phyloP scores from a whole-genome alignment of 371 early-diverging fungal genomes.

The Gilbertella persicaria region DNA sequence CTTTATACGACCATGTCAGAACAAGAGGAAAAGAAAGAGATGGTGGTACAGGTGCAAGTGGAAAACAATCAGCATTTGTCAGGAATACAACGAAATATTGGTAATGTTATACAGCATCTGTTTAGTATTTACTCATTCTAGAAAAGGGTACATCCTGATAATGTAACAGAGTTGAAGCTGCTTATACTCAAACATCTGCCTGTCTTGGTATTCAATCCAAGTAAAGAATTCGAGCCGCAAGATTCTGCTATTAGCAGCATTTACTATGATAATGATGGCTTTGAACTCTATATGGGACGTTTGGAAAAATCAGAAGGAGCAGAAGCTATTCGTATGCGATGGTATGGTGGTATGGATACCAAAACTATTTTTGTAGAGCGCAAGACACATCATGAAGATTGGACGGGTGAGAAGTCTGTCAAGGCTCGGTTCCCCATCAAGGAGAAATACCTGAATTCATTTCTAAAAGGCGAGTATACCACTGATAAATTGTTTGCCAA shows the following conservation, averaged over 20 bases:
- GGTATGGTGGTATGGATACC: slow-evolving; percentile 91
- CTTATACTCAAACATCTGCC: slow-evolving; percentile 95
- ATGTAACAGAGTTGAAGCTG: slow-evolving; percentile 94
- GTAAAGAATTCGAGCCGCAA: slow-evolving; percentile 67
- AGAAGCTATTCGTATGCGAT: slow-evolving; percentile 92
- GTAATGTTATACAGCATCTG: slow-evolving; percentile 16
- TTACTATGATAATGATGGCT: slow-evolving; percentile 95
- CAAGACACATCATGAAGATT: slow-evolving; percentile 97
- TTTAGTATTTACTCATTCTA: neutral
- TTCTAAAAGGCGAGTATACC: slow-evolving; percentile 81
- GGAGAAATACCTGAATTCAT: slow-evolving; percentile 91
- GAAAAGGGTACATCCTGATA: slow-evolving; percentile 93
- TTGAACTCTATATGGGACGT: slow-evolving; percentile 93
- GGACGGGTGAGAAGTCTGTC: slow-evolving; percentile 96
- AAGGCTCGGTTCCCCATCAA: slow-evolving; percentile 96
- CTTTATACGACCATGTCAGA: slow-evolving; percentile 88
- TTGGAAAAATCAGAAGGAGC: slow-evolving; percentile 96
- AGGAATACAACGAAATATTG: slow-evolving; percentile 97
- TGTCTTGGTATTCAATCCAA: slow-evolving; percentile 92
- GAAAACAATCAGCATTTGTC: slow-evolving; percentile 70
- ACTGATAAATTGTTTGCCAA: slow-evolving; percentile 81
- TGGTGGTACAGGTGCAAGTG: slow-evolving; percentile 51
- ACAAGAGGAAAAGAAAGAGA: slow-evolving; percentile 74
- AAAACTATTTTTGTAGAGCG: slow-evolving; percentile 96
- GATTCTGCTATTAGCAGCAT: slow-evolving; percentile 96